Conservation (phyloP, 257 asterid species). For the Mitragyna speciosa region DNA sequence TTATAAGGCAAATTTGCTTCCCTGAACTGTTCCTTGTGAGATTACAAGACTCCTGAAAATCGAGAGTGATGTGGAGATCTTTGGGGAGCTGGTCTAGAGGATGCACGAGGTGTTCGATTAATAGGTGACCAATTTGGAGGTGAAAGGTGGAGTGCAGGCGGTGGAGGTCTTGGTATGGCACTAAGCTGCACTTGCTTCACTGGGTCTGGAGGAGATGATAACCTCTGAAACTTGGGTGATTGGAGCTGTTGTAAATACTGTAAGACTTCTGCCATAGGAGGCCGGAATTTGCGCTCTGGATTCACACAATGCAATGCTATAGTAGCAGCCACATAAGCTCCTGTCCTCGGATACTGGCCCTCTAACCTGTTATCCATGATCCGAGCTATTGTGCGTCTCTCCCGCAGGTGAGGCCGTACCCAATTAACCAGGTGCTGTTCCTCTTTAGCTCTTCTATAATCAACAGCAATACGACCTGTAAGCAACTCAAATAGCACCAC, state of each 20-base stretch:
- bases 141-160: neutral
- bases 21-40: neutral
- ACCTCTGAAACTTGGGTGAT: slow-evolving; percentile 14
- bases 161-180: neutral
- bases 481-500: slow-evolving; percentile 42
- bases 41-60: slow-evolving; percentile 8
- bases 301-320: slow-evolving; percentile 38
- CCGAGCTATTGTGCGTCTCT: slow-evolving; percentile 26
- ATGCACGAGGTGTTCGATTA: slow-evolving; percentile 6
- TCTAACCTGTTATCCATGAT: slow-evolving; percentile 41
- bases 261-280: slow-evolving; percentile 35
- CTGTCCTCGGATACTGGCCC: slow-evolving; percentile 39
- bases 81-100: slow-evolving; percentile 2
- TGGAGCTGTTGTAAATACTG: slow-evolving; percentile 29
- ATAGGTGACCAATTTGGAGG: slow-evolving; percentile 6
- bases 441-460: slow-evolving; percentile 18
- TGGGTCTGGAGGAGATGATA: neutral
- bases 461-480: slow-evolving; percentile 37
- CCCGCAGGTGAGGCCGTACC: slow-evolving; percentile 37
- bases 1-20: neutral
- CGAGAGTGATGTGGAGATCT: slow-evolving; percentile 15
- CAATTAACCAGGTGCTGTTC: slow-evolving; percentile 32
- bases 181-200: neutral
- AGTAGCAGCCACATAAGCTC: slow-evolving; percentile 33
- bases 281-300: slow-evolving; percentile 31